Evolutionary conservation across 2,329 filamentous ascomycete genomes (phyloP).

Genomic region (Aspergillus unguis): DNA sequence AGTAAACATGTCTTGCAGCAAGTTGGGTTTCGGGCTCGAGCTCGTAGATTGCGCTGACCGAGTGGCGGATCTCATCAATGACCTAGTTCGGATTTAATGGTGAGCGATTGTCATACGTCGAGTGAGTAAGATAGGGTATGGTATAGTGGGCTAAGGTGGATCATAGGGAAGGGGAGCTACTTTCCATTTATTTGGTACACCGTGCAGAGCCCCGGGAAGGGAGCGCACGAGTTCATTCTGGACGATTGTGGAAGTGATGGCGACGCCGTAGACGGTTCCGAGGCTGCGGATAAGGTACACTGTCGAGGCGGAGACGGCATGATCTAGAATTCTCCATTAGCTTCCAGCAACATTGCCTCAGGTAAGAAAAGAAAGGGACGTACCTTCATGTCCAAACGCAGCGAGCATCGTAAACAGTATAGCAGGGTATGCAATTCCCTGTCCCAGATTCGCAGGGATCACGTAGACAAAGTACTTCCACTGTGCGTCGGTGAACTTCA

Average conservation of each 20-base stretch:
- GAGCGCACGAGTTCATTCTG: slow-evolving; percentile 59
- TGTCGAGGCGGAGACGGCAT: slow-evolving; percentile 61
- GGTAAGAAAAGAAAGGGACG: slow-evolving; percentile 13
- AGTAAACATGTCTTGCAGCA: slow-evolving; percentile 57
- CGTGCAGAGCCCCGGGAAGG: slow-evolving; percentile 53
- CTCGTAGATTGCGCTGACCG: slow-evolving; percentile 53
- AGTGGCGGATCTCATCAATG: slow-evolving; percentile 61
- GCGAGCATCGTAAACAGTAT: slow-evolving; percentile 61
- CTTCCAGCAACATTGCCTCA: neutral
- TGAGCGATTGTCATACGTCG: neutral
- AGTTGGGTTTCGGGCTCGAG: slow-evolving; percentile 57
- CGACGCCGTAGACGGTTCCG: slow-evolving; percentile 63
- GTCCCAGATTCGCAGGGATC: slow-evolving; percentile 46
- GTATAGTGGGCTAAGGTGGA: neutral
- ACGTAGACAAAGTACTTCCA: slow-evolving; percentile 49
- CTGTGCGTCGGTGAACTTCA: slow-evolving; percentile 40
- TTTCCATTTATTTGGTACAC: slow-evolving; percentile 57
- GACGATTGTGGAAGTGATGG: slow-evolving; percentile 59
- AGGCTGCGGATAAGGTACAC: slow-evolving; percentile 63
- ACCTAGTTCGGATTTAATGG: slow-evolving; percentile 42
- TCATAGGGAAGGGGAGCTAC: slow-evolving; percentile 41
- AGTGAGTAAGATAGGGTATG: neutral
- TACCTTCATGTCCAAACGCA: slow-evolving; percentile 60
- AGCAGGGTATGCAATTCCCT: slow-evolving; percentile 47
- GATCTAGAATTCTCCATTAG: slow-evolving; percentile 43